Evolutionary conservation across 164 flowering plant species (phyloP).

Genomic region (Protea cynaroides): DNA sequence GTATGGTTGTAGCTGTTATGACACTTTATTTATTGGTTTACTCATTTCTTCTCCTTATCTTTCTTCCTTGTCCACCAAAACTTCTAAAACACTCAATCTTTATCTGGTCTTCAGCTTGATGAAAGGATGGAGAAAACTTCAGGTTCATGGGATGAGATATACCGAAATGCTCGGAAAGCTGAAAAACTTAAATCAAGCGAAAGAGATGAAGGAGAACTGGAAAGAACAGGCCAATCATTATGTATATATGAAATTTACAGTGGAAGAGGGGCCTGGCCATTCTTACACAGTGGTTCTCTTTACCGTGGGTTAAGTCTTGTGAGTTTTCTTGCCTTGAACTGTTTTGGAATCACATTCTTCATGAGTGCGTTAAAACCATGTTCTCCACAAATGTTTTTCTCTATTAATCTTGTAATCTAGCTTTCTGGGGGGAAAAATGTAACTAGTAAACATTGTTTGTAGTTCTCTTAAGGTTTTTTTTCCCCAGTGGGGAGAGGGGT

Average conservation of each 20-base stretch:
- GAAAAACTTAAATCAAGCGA: slow-evolving; percentile 74
- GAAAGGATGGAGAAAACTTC: slow-evolving; percentile 66
- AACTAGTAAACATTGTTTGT: neutral
- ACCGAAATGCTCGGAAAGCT: slow-evolving; percentile 75
- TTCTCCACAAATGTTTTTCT: neutral
- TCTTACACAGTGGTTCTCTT: slow-evolving; percentile 87
- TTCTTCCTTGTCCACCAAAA: neutral
- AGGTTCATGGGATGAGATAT: slow-evolving; percentile 82
- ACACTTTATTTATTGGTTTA: no score
- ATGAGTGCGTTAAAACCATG: neutral
- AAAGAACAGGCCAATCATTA: slow-evolving; percentile 85
- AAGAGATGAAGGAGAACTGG: slow-evolving; percentile 98
- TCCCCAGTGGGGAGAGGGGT: no score
- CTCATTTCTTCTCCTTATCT: neutral
- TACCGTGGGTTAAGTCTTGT: slow-evolving; percentile 98
- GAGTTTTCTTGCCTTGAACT: slow-evolving; percentile 27
- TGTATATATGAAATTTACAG: slow-evolving; percentile 87
- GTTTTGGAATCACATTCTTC: neutral
- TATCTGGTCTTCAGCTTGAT: slow-evolving; percentile 48
- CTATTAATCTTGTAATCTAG: neutral
- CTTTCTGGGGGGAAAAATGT: neutral
- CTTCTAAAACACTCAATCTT: slow-evolving; percentile 15
- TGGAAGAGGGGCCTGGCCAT: slow-evolving; percentile 91
- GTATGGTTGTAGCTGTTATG: slow-evolving; percentile 24
- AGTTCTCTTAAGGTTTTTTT: neutral